Evolutionary conservation across 352 stramenopile species (phyloP), one percentile per base, ranked within the genome.

Genomic region (Halophytophthora polymorphica): DNA sequence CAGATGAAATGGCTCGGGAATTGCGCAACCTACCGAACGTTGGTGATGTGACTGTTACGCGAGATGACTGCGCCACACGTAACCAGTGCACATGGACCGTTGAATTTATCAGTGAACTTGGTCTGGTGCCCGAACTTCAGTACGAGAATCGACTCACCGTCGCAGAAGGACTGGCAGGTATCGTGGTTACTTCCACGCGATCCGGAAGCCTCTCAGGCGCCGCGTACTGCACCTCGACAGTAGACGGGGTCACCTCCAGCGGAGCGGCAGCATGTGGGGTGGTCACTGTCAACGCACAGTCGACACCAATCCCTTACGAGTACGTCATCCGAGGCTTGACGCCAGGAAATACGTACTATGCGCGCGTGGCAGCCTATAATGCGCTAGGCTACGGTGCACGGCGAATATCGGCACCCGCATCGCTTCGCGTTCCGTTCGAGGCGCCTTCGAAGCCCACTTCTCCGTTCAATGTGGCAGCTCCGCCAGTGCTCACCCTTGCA

Each of bases 21-120:
- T 52, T 98, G 19, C 80, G 95, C 50, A 98, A 98, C 50, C 71
- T 98, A 49, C 88, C 88, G 5, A 98, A 98, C 61, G 69, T 98
- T 15, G 95, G 92, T 5, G 76, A 95, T 22, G 93, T 98, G 6
- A 45, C 56, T 44, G 92, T 98, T 11, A 53, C 75, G 6, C 52
- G 63, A 1, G 66, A 58, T 18, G 44, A 51, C 3, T 87, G 74
- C 34, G 52, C 40, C 0, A 55, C 25, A 0, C 80, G 80, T 37
- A 75, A 75, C 29, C 81, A 93, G 49, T 92, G 80, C 29, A 80
- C 69, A 8, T 96, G 85, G 82, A 78, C 58, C 5, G 71, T 96
- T 35, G 93, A 82, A 31, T 95, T 95, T 43, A 3, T 79, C 3
- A 90, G 77, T 1, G 83, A 93, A 29, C 11, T 92, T 2, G 85